Evolutionary conservation across 495 filamentous ascomycete genomes (phyloP), one percentile per base, ranked within the genome.

Genomic region (Daldinia decipiens): DNA sequence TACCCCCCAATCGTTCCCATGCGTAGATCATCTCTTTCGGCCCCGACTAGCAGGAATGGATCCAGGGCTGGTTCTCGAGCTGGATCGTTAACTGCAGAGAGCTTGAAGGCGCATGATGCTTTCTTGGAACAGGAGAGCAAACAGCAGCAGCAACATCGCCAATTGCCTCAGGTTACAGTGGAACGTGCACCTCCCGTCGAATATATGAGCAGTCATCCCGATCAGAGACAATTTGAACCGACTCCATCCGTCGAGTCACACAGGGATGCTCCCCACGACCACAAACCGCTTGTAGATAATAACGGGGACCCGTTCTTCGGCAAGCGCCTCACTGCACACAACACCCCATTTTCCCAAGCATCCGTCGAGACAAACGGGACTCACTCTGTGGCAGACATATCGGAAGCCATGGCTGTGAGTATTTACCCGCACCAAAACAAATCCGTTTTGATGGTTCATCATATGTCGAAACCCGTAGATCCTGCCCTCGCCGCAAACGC

Each of bases 361-460:
- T 90, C 88, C 0, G 84, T 88, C 40, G 85, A 84, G 59, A 87
- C 85, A 59, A 83, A 81, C 61, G 83, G 75, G 47, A 85, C 84
- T 8, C 81, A 82, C 53, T 77, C 75, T 19, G 67, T 57, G 53
- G 82, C 84, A 9, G 89, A 90, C 72, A 83, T 91, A 47, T 88
- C 88, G 51, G 93, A 97, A 80, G 94, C 93, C 12, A 89, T 89
- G 65, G 92, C 92, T 17, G 88, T 97, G 51, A 90, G 87, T 64
- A 90, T 97, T 36, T 95, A 90, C 74, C 89, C 93, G 2, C 94
- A 97, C 76, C 92, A 93, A 75, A 97, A 97, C 68, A 88, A 89
- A 65, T 95, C 92, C 3, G 82, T 93, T 11, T 80, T 95, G 51
- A 80, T 96, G 61, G 89, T 97, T 43, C 87, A 96, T 43, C 91